phyloP scores from a whole-genome alignment of 2,329 filamentous ascomycete species.

The Cytospora piceae region DNA sequence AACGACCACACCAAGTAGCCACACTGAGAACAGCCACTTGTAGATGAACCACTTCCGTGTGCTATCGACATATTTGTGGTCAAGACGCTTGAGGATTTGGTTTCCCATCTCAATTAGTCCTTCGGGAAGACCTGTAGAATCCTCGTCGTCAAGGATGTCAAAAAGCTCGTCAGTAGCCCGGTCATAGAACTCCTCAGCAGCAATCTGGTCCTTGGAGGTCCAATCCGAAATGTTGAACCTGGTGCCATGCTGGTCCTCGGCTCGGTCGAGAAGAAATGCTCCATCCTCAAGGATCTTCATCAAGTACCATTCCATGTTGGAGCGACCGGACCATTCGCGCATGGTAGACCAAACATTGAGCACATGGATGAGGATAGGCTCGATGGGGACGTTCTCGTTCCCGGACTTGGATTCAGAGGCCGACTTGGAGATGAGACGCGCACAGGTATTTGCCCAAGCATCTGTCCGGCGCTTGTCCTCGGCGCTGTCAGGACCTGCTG shows the following conservation, averaged over 20 bases:
- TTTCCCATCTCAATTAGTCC: conserved; percentile 83
- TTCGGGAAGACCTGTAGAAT: conserved; percentile 82
- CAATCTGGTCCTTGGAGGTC: conserved; percentile 77
- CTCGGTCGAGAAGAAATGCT: conserved; percentile 84
- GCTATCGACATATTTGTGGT: conserved; percentile 70
- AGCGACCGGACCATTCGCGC: conserved; percentile 86
- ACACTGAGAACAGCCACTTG: conserved; percentile 90
- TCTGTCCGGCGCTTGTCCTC: conserved; percentile 81
- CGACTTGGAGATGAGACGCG: conserved; percentile 77
- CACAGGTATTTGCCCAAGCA: conserved; percentile 87
- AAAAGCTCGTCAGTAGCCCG: conserved; percentile 81
- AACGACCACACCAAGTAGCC: conserved; percentile 80
- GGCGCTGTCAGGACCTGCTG: conserved; percentile 76
- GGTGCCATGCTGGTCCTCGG: conserved; percentile 76
- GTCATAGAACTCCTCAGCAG: conserved; percentile 87
- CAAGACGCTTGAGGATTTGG: conserved; percentile 78
- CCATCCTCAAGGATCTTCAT: conserved; percentile 95
- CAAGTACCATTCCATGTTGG: conserved; percentile 90
- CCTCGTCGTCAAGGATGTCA: conserved; percentile 81
- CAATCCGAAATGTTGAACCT: conserved; percentile 73
- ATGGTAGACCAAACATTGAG: conserved; percentile 86
- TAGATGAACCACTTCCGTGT: conserved; percentile 84
- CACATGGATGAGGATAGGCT: conserved; percentile 80
- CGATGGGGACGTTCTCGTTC: conserved; percentile 48
- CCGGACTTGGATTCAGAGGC: conserved; percentile 75